Percentiles rank a stretch among this genome's conserved stretches.
Conservation (phyloP, 2,329 filamentous ascomycete genomes). For the Chaetomium strumarium region DNA sequence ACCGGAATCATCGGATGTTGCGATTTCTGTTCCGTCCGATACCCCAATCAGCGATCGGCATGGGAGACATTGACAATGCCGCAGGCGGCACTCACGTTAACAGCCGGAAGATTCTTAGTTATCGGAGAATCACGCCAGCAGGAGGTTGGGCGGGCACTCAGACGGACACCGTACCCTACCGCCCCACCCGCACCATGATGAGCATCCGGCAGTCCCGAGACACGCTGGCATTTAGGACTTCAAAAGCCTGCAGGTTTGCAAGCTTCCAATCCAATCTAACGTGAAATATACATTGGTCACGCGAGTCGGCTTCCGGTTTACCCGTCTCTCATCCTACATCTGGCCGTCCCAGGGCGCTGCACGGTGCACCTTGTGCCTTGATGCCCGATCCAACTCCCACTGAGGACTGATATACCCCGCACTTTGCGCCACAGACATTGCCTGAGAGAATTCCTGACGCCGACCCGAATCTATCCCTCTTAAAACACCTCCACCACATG, state of each 20-base stretch:
- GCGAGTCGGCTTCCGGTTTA: background rate
- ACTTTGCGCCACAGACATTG: background rate
- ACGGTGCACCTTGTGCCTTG: background rate
- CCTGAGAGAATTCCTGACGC: background rate
- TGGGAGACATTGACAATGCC: background rate
- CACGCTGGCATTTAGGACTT: background rate
- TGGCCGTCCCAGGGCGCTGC: background rate
- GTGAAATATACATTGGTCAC: background rate
- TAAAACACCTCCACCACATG: background rate
- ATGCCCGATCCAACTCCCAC: background rate
- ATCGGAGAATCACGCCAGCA: background rate
- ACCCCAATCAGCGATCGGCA: background rate
- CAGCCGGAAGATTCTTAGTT: background rate
- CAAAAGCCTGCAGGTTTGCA: no score
- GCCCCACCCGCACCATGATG: background rate
- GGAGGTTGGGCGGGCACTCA: background rate
- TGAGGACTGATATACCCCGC: background rate
- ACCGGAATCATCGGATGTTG: constrained; percentile 1
- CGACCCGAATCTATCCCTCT: background rate
- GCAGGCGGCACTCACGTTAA: background rate
- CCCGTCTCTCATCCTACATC: background rate
- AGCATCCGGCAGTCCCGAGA: background rate
- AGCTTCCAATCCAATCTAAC: no score
- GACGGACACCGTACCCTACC: background rate
- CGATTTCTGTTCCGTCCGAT: background rate